phyloP scores from a whole-genome alignment of 163 green algal species.

The Coccomyxa subellipsoidea region DNA sequence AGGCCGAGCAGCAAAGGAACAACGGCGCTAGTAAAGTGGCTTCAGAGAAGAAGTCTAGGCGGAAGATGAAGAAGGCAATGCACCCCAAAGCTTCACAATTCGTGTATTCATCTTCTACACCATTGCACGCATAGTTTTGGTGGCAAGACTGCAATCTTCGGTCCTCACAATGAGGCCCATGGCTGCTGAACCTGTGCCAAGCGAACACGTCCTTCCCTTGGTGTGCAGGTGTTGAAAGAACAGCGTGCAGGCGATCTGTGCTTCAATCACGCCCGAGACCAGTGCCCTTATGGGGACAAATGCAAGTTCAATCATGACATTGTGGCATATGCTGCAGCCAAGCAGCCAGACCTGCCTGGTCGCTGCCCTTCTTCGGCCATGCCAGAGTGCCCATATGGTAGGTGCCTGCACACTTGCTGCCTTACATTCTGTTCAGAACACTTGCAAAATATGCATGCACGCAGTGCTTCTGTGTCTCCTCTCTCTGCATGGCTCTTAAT shows the following conservation, averaged over 20 bases:
- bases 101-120: not conserved
- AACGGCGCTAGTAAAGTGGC: not conserved
- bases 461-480: no score
- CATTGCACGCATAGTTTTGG: no score
- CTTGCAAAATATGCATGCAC: no score
- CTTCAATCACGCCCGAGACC: constrained; percentile 34
- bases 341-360: constrained; percentile 66
- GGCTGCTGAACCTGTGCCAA: no score
- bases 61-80: not conserved
- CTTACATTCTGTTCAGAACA: not conserved
- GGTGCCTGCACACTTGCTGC: not conserved
- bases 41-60: not conserved
- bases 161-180: no score
- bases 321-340: constrained; percentile 46
- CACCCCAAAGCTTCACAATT: not conserved
- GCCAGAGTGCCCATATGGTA: constrained; percentile 59
- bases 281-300: constrained; percentile 46
- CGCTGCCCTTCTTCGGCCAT: constrained; percentile 52
- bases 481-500: no score
- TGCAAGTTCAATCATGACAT: constrained; percentile 81
- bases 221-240: not conserved
- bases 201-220: no score
- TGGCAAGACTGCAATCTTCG: constrained; percentile 23
- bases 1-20: not conserved
- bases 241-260: constrained; percentile 30